These are phyloP conservation scores for Calocybe cyanea DNA, from an alignment of 768 basidiomycete genomes.

Conservation along the genomic window DNA sequence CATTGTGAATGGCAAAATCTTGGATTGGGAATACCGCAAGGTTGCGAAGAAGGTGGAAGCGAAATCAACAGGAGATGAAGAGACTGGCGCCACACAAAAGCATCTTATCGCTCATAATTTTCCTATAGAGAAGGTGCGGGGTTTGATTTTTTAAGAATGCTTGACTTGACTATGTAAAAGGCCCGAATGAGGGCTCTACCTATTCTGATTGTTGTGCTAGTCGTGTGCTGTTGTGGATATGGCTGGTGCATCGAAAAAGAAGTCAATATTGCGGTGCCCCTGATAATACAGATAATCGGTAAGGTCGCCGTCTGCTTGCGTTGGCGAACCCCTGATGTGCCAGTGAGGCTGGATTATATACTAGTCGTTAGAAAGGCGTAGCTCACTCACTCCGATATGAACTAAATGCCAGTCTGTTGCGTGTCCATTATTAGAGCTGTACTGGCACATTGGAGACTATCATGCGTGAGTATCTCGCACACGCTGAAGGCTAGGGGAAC, in stretches of 20 bases:
- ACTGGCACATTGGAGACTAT: constrained; percentile 81
- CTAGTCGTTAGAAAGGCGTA: not conserved
- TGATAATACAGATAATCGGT: constrained; percentile 45
- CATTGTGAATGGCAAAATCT: constrained; percentile 51
- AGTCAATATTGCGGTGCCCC: constrained; percentile 48
- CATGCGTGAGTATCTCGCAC: not conserved
- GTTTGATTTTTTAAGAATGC: not conserved
- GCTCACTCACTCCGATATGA: constrained; percentile 53
- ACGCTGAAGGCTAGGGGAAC: not conserved
- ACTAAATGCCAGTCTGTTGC: constrained; percentile 84
- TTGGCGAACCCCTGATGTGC: no score
- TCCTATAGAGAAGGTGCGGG: constrained; percentile 50
- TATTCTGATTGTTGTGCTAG: constrained; percentile 33
- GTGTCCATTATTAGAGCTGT: constrained; percentile 69
- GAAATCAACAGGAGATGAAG: constrained; percentile 16
- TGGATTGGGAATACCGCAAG: constrained; percentile 61
- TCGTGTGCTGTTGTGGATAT: constrained; percentile 44
- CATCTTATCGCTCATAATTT: constrained; percentile 33
- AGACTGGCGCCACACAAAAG: constrained; percentile 1
- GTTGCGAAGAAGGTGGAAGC: constrained; percentile 30
- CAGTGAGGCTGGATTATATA: not conserved
- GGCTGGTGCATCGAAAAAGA: constrained; percentile 56
- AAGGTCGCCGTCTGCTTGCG: no score
- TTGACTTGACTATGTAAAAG: constrained; percentile 9
- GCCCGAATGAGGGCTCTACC: constrained; percentile 51